phyloP scores from a whole-genome alignment of 495 filamentous ascomycete species.

The Tuber brumale region DNA sequence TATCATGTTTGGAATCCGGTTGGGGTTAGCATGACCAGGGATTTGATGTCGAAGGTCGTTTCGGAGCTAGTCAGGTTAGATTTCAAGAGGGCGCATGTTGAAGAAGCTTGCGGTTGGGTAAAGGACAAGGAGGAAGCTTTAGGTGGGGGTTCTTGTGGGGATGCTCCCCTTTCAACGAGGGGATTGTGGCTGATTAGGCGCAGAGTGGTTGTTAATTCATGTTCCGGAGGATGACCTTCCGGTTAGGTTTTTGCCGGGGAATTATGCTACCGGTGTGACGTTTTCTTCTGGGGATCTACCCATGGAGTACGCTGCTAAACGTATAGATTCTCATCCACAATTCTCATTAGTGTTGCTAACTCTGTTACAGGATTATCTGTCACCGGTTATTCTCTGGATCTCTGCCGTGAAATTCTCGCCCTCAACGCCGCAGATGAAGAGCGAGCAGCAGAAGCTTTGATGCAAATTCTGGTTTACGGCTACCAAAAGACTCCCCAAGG shows the following conservation, averaged over 20 bases:
- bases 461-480: slow-evolving; percentile 55
- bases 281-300: slow-evolving; percentile 68
- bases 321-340: slow-evolving; percentile 9
- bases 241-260: slow-evolving; percentile 79
- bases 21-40: slow-evolving; percentile 54
- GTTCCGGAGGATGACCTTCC: slow-evolving; percentile 95
- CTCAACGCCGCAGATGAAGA: slow-evolving; percentile 62
- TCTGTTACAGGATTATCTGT: slow-evolving; percentile 50
- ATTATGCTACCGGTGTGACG: slow-evolving; percentile 78
- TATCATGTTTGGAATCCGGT: slow-evolving; percentile 83
- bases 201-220: slow-evolving; percentile 84
- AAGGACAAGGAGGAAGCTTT: slow-evolving; percentile 89
- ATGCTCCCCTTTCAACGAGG: background rate
- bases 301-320: slow-evolving; percentile 36
- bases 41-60: slow-evolving; percentile 55
- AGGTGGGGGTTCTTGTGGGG: slow-evolving; percentile 43
- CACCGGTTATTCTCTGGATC: slow-evolving; percentile 74
- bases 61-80: slow-evolving; percentile 69
- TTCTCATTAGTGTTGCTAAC: slow-evolving; percentile 2
- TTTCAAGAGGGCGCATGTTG: slow-evolving; percentile 78
- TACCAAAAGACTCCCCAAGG: slow-evolving; percentile 11
- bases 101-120: slow-evolving; percentile 79
- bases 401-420: slow-evolving; percentile 70
- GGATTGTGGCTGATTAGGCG: background rate
- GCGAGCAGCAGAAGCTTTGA: slow-evolving; percentile 70